Conservation (phyloP, 164 flowering plant genomes). For the Protea cynaroides region DNA sequence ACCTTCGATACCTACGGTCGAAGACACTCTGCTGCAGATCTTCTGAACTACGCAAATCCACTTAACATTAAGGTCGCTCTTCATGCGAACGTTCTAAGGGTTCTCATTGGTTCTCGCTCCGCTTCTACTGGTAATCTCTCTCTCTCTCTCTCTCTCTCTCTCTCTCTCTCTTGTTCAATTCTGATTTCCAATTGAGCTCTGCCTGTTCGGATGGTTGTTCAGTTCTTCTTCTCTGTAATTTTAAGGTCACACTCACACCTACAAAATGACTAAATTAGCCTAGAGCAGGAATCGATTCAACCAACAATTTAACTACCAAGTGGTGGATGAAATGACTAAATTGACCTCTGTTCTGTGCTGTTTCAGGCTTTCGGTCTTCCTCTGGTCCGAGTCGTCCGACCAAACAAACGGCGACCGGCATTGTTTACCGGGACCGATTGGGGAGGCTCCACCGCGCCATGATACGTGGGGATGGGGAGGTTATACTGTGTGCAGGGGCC, state of each 20-base stretch:
- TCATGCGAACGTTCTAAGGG: conserved; percentile 60
- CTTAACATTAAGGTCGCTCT: conserved; percentile 49
- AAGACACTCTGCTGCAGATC: conserved; percentile 73
- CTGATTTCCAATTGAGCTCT: neutral
- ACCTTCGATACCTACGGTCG: conserved; percentile 55
- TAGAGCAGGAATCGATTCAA: too few species aligned
- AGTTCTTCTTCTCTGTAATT: neutral
- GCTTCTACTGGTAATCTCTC: conserved; percentile 16
- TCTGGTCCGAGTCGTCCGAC: conserved; percentile 3
- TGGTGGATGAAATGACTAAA: neutral
- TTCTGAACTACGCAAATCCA: conserved; percentile 39
- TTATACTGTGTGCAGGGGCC: conserved; percentile 73
- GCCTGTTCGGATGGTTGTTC: neutral
- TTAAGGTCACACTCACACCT: neutral
- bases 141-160: neutral
- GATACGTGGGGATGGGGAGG: conserved; percentile 55
- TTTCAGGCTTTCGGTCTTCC: neutral
- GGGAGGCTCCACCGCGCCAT: conserved; percentile 71
- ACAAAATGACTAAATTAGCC: too few species aligned
- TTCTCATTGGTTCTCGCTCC: conserved; percentile 28
- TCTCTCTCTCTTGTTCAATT: too few species aligned
- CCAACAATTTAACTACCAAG: too few species aligned
- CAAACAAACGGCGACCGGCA: conserved; percentile 48
- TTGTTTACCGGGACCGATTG: conserved; percentile 44
- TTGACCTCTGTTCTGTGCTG: neutral